Evolutionary conservation across 768 basidiomycete species (phyloP), one percentile per base, ranked within the genome.

Genomic region (Leccinum imitatum): DNA sequence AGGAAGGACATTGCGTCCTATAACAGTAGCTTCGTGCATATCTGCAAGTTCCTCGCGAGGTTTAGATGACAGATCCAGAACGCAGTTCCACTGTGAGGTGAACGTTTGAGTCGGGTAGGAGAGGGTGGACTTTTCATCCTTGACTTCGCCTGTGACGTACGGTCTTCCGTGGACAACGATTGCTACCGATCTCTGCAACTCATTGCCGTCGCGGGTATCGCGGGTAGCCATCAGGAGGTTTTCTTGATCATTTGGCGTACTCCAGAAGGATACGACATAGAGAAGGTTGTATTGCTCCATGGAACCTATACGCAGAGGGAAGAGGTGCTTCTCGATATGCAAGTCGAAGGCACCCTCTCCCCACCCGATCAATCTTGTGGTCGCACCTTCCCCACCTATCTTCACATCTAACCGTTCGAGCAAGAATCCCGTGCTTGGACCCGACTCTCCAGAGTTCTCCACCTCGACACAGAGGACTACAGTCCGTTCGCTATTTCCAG

Each of bases 391-490:
- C 4, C 92, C 92, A 25, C 89, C 85, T 41, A 97, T 84, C 31
- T 79, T 81, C 6, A 97, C 87, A 14, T 87, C 83, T 4, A 95
- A 84, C 51, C 77, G 82, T 67, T 93, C 89, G 1, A 97, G 83
- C 56, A 85, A 78, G 69, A 94, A 95, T 1, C 87, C 86, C 51
- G 87, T 81, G 6, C 77, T 75, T 31, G 79, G 69, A 4, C 82
- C 82, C 3, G 83, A 79, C 17, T 89, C 88, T 14, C 87, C 86
- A 1, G 87, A 82, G 67, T 95, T 93, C 73, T 95, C 93, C 48
- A 97, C 79, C 67, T 97, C 95, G 5, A 97, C 87, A 60, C 90
- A 94, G n/a, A 97, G 83, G 6, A 95, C 87, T 23, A 95, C 86
- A 0, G 91, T 92, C 51, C 87, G 82, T 71, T 95, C 93, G 54